Conservation (phyloP, 495 filamentous ascomycete genomes). For the Collariella sp. region DNA sequence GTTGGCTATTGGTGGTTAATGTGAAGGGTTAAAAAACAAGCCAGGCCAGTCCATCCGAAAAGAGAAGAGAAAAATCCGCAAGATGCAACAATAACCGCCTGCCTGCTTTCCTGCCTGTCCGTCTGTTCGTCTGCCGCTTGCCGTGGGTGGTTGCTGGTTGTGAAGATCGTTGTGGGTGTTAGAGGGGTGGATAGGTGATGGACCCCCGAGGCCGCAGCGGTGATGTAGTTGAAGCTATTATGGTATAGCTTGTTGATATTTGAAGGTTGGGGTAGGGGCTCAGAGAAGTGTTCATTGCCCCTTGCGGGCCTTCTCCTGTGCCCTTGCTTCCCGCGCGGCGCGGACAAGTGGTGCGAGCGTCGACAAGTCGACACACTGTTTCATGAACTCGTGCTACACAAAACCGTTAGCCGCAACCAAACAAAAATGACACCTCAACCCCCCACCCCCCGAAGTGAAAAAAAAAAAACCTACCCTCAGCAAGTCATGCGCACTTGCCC, state of each 20-base stretch:
- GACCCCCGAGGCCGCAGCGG: no score
- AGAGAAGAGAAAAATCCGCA: not conserved
- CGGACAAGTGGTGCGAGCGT: slow-evolving; percentile 69
- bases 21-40: no score
- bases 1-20: no score
- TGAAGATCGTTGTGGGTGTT: no score
- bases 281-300: slow-evolving; percentile 27
- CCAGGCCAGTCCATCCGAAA: not conserved
- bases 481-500: slow-evolving; percentile 87
- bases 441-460: not conserved
- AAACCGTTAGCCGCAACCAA: not conserved
- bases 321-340: slow-evolving; percentile 72
- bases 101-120: no score
- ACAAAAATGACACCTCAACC: not conserved
- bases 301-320: slow-evolving; percentile 73
- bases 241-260: not conserved
- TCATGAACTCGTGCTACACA: slow-evolving; percentile 87
- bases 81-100: not conserved
- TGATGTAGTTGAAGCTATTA: no score
- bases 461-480: slow-evolving; percentile 56
- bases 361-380: slow-evolving; percentile 56
- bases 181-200: no score
- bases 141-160: not conserved
- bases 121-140: no score
- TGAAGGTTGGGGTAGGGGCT: not conserved